phyloP scores from a whole-genome alignment of 768 basidiomycete species.

The Nevesoporus exiguus region DNA sequence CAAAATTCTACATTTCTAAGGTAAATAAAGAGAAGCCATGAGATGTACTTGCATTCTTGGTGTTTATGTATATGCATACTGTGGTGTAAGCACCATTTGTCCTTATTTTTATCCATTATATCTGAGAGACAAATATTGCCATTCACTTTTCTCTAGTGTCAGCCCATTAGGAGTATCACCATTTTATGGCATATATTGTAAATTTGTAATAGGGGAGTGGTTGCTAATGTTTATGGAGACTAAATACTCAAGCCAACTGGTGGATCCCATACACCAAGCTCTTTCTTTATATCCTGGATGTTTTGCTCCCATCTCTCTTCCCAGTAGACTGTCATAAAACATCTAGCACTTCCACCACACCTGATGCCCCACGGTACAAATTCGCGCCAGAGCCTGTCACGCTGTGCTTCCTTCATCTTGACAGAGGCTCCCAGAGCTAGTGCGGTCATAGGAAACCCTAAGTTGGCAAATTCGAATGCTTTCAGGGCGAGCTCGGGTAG shows the following conservation, averaged over 20 bases:
- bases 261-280: constrained; percentile 83
- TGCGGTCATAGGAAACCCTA: constrained; percentile 84
- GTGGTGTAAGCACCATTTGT: too few species aligned
- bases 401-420: constrained; percentile 38
- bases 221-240: not conserved
- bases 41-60: too few species aligned
- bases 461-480: constrained; percentile 89
- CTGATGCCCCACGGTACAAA: constrained; percentile 92
- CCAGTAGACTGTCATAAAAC: constrained; percentile 92
- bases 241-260: constrained; percentile 42
- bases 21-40: too few species aligned
- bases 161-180: not conserved
- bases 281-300: constrained; percentile 76
- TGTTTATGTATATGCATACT: too few species aligned
- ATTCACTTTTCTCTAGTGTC: not conserved
- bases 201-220: not conserved
- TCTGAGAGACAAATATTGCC: too few species aligned
- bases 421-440: constrained; percentile 60
- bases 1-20: too few species aligned
- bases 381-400: constrained; percentile 63
- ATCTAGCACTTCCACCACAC: constrained; percentile 70
- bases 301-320: constrained; percentile 90
- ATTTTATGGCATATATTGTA: not conserved
- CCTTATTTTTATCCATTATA: too few species aligned
- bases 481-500: constrained; percentile 93